Evolutionary conservation across 768 basidiomycete genomes (phyloP).

Genomic region (Boletus sp.): DNA sequence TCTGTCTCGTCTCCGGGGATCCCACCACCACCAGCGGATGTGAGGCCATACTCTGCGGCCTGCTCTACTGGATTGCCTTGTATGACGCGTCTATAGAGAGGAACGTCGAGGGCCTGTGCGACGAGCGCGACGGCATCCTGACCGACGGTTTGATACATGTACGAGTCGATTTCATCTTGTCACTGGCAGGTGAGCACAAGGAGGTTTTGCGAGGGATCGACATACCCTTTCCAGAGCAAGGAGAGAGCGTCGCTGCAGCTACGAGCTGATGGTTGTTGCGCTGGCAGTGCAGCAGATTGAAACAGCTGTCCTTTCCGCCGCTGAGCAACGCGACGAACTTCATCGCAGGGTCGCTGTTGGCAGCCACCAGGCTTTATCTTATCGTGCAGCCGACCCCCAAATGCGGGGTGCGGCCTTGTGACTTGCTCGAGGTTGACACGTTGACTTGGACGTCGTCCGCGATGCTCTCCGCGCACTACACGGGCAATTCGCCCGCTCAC

Average conservation of each 20-base stretch:
- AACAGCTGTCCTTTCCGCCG: slow-evolving; percentile 97
- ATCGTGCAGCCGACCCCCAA: slow-evolving; percentile 22
- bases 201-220: not conserved
- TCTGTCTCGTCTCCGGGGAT: slow-evolving; percentile 91
- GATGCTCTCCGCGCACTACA: slow-evolving; percentile 71
- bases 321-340: slow-evolving; percentile 93
- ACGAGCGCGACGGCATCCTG: slow-evolving; percentile 89
- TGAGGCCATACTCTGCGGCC: slow-evolving; percentile 81
- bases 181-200: slow-evolving; percentile 4
- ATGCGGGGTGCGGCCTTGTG: slow-evolving; percentile 5
- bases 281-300: slow-evolving; percentile 86
- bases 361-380: slow-evolving; percentile 1
- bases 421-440: not conserved
- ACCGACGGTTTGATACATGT: slow-evolving; percentile 98
- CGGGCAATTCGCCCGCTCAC: slow-evolving; percentile 16
- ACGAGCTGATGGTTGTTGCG: slow-evolving; percentile 83
- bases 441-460: slow-evolving; percentile 6
- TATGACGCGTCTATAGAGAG: slow-evolving; percentile 81
- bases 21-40: slow-evolving; percentile 47
- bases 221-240: slow-evolving; percentile 79
- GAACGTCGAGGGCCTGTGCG: slow-evolving; percentile 80
- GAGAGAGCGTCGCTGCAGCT: slow-evolving; percentile 85
- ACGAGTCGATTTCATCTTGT: slow-evolving; percentile 96
- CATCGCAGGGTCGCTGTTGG: slow-evolving; percentile 42
- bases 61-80: slow-evolving; percentile 76